Evolutionary conservation across 352 stramenopile genomes (phyloP).

Genomic region (Globisporangium iwayamae): DNA sequence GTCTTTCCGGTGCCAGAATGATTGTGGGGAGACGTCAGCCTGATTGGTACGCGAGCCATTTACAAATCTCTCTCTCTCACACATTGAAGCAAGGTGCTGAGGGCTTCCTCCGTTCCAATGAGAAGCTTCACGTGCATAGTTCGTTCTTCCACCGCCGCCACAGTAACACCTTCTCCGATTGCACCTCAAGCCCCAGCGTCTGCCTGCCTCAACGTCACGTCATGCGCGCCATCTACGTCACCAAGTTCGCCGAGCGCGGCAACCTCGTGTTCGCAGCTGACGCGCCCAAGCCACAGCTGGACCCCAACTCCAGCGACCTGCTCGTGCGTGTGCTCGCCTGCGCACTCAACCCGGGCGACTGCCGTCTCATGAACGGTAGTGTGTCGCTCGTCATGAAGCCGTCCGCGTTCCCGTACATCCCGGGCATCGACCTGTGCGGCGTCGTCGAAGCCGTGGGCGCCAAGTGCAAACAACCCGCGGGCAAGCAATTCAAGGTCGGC

Average conservation of each 20-base stretch:
- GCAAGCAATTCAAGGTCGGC: constrained; percentile 21
- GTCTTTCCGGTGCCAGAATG: not conserved
- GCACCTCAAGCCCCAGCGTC: not conserved
- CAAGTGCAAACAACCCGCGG: constrained; percentile 7
- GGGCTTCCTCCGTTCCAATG: not conserved
- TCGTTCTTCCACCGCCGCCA: not conserved
- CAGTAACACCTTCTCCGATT: not conserved
- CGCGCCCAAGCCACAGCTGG: constrained; percentile 17
- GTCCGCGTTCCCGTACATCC: constrained; percentile 37
- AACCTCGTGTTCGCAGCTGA: constrained; percentile 28
- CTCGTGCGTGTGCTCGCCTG: constrained; percentile 29
- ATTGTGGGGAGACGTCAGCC: not conserved
- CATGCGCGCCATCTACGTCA: constrained; percentile 44
- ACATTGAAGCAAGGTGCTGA: not conserved
- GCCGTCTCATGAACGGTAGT: constrained; percentile 30
- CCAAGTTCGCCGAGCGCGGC: constrained; percentile 22
- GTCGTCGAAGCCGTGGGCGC: constrained; percentile 30
- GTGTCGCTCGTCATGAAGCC: constrained; percentile 39
- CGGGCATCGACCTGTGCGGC: constrained; percentile 39
- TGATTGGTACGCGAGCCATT: constrained; percentile 1
- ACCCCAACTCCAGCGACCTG: constrained; percentile 20
- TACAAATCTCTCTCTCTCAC: not conserved
- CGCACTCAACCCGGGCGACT: constrained; percentile 34
- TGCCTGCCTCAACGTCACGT: not conserved
- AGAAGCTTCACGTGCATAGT: not conserved